Conservation (phyloP, 495 filamentous ascomycete species). For the Neurospora sp. region DNA sequence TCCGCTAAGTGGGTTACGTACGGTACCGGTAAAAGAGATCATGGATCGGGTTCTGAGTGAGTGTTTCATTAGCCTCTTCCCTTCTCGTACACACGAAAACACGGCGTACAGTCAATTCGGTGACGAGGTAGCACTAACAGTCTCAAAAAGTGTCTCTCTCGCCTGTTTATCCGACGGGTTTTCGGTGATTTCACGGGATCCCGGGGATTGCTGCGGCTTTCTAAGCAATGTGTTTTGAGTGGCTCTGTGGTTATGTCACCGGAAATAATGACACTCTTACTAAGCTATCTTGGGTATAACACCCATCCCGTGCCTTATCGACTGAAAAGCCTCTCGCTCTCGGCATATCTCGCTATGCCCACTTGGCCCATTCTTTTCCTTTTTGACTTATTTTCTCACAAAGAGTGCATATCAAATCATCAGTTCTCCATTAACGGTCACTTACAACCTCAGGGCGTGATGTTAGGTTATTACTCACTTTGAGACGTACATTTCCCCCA, state of each 20-base stretch:
- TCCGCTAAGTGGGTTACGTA: neutral
- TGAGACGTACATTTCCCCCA: neutral
- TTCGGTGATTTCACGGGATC: slow-evolving; percentile 28
- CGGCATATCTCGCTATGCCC: neutral
- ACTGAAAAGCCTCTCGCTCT: neutral
- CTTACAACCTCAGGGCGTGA: neutral
- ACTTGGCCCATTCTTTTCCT: neutral
- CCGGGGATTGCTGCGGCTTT: neutral
- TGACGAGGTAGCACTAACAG: slow-evolving; percentile 5
- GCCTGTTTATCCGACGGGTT: slow-evolving; percentile 6
- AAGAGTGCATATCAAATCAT: neutral
- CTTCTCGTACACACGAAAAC: neutral
- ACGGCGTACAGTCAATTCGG: neutral
- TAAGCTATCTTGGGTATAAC: neutral
- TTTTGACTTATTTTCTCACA: neutral
- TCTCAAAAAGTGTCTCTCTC: neutral
- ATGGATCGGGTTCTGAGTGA: neutral
- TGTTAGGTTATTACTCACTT: neutral
- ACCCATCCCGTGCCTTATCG: neutral
- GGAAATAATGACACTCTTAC: neutral
- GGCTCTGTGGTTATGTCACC: neutral
- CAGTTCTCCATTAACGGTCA: neutral
- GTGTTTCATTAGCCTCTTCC: neutral
- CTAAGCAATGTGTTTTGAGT: neutral
- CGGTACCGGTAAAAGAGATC: neutral